Evolutionary conservation across 2,329 filamentous ascomycete genomes (phyloP).

Genomic region (Monosporascus sp.): DNA sequence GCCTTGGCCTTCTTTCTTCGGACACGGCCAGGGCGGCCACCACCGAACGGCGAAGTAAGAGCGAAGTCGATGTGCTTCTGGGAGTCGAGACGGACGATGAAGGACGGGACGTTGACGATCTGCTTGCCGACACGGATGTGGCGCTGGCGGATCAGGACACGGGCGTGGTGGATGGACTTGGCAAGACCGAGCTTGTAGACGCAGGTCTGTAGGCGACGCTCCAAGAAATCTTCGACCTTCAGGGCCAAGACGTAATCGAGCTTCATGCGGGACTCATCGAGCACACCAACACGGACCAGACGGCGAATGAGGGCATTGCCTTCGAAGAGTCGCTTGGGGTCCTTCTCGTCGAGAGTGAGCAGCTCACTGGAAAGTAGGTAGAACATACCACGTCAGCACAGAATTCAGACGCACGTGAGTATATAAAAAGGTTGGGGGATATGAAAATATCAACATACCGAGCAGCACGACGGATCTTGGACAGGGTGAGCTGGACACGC

Average conservation of each 20-base stretch:
- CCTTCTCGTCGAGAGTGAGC: slow-evolving; percentile 99
- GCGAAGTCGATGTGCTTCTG: slow-evolving; percentile 99
- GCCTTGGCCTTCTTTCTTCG: slow-evolving; percentile 99
- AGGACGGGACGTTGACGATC: slow-evolving; percentile 99
- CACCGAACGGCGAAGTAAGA: slow-evolving; percentile 94
- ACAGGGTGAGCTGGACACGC: slow-evolving; percentile 98
- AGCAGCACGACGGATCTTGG: slow-evolving; percentile 99
- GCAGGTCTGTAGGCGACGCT: slow-evolving; percentile 98
- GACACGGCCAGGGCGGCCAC: slow-evolving; percentile 94
- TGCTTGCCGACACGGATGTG: slow-evolving; percentile 99
- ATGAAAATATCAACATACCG: slow-evolving; percentile 57
- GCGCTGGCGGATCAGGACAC: slow-evolving; percentile 98
- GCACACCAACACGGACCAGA: slow-evolving; percentile 98
- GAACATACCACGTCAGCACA: neutral
- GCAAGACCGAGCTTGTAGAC: slow-evolving; percentile 99
- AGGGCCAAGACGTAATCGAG: slow-evolving; percentile 99
- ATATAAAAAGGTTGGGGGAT: neutral
- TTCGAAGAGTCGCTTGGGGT: slow-evolving; percentile 99
- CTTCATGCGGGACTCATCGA: slow-evolving; percentile 99
- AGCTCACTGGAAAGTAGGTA: slow-evolving; percentile 72
- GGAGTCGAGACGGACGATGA: slow-evolving; percentile 99
- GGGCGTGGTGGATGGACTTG: slow-evolving; percentile 99
- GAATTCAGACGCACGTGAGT: neutral
- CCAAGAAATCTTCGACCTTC: slow-evolving; percentile 99
- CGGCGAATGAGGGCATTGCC: slow-evolving; percentile 99